These are phyloP conservation scores for Leccinum boreale DNA, from an alignment of 768 basidiomycete genomes.

Conservation along the genomic window DNA sequence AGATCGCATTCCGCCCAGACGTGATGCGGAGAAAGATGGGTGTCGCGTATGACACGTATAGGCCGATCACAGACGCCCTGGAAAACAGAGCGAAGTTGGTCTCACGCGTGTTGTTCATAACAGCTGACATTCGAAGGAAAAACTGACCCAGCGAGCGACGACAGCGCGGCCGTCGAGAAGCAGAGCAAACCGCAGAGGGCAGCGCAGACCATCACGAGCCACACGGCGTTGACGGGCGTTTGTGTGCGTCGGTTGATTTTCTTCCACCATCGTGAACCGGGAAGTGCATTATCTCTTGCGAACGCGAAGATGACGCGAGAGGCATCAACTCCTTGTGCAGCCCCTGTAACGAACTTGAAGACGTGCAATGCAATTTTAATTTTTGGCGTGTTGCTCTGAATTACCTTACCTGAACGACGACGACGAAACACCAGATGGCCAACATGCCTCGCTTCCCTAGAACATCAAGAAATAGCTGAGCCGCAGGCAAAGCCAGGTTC, in stretches of 20 bases:
- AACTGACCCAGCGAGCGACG: constrained; percentile 64
- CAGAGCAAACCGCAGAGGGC: constrained; percentile 61
- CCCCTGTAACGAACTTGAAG: constrained; percentile 62
- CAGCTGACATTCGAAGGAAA: neutral
- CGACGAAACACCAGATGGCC: constrained; percentile 66
- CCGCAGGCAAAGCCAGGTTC: constrained; percentile 63
- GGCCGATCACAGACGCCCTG: constrained; percentile 67
- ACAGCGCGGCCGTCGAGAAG: constrained; percentile 59
- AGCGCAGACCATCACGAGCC: constrained; percentile 61
- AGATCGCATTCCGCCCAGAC: constrained; percentile 55
- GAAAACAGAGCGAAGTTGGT: neutral
- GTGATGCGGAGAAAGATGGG: constrained; percentile 73
- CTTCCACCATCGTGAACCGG: constrained; percentile 71
- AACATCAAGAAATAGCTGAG: constrained; percentile 64
- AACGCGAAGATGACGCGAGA: constrained; percentile 76
- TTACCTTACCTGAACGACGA: constrained; percentile 50
- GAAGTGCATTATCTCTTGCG: constrained; percentile 71
- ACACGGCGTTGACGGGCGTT: constrained; percentile 74
- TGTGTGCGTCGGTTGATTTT: constrained; percentile 53
- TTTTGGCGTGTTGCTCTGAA: neutral
- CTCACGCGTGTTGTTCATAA: neutral
- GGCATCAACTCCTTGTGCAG: constrained; percentile 74
- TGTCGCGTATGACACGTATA: constrained; percentile 59
- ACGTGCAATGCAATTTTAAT: neutral
- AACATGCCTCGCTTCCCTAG: constrained; percentile 71